Evolutionary conservation across 2,329 filamentous ascomycete genomes (phyloP).

Genomic region (Claviceps pazoutovae): DNA sequence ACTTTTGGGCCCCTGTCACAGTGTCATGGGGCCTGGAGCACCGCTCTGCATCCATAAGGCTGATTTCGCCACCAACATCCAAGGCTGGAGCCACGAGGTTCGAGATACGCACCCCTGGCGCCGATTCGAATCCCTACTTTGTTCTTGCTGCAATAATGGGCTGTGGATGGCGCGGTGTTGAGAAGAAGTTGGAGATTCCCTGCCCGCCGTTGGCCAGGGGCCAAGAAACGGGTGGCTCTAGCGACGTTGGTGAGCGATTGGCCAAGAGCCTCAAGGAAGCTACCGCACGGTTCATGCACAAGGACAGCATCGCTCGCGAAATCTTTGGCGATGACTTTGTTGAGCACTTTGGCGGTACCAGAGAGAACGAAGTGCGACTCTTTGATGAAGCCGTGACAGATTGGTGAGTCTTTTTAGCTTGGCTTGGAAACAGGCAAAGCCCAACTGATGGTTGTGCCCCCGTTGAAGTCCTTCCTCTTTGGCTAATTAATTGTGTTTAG

Average conservation of each 20-base stretch:
- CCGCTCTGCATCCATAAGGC: constrained; percentile 74
- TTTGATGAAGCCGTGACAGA: constrained; percentile 97
- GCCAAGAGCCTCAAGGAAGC: constrained; percentile 81
- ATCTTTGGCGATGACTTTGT: constrained; percentile 93
- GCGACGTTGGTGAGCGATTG: constrained; percentile 61
- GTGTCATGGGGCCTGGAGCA: constrained; percentile 96
- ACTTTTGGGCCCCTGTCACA: constrained; percentile 97
- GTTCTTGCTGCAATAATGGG: constrained; percentile 79
- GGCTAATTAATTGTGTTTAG: constrained; percentile 22
- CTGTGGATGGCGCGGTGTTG: constrained; percentile 79
- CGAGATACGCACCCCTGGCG: constrained; percentile 86
- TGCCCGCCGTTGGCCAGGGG: constrained; percentile 75
- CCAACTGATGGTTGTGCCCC: no score
- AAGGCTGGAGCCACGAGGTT: constrained; percentile 80
- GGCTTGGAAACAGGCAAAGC: background rate
- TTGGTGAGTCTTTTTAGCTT: constrained; percentile 51
- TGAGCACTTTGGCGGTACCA: constrained; percentile 83
- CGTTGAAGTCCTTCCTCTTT: background rate
- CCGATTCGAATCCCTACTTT: constrained; percentile 79
- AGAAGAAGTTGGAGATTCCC: constrained; percentile 77
- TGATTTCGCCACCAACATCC: constrained; percentile 78
- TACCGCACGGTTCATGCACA: constrained; percentile 59
- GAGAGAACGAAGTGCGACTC: constrained; percentile 77
- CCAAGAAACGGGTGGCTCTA: constrained; percentile 59
- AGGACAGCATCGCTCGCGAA: constrained; percentile 78